A percentile compares a stretch with the other conserved stretches of the same genome.
Evolutionary conservation across 2,329 filamentous ascomycete species (phyloP).

Genomic region (Aspergillus uvarum): DNA sequence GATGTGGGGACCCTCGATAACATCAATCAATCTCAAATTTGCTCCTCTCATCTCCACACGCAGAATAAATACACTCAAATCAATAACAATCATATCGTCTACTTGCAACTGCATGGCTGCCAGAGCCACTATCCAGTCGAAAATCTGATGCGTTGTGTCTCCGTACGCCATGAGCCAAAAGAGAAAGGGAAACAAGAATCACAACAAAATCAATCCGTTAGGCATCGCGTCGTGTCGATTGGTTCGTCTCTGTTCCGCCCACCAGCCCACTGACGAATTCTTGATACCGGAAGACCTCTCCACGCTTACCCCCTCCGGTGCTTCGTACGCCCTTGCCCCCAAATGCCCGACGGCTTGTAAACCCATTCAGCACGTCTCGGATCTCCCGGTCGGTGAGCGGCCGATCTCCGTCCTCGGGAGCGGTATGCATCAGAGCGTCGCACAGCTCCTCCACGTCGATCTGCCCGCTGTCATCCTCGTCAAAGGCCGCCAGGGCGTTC

Average conservation of each 20-base stretch:
- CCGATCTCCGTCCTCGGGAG: conserved; percentile 68
- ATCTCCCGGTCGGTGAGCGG: conserved; percentile 71
- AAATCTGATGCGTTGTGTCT: background rate
- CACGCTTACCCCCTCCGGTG: conserved; percentile 60
- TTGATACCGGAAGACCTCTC: conserved; percentile 89
- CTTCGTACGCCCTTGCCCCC: conserved; percentile 53
- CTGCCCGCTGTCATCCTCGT: conserved; percentile 92
- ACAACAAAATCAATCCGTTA: conserved; percentile 6
- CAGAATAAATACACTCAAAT: background rate
- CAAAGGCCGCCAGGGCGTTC: conserved; percentile 91
- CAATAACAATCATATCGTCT: background rate
- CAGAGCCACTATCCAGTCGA: conserved; percentile 10
- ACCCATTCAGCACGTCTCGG: conserved; percentile 82
- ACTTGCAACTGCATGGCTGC: conserved; percentile 9
- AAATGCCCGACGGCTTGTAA: conserved; percentile 80
- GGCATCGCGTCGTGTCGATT: conserved; percentile 23
- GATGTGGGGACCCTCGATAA: background rate
- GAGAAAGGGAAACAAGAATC: conserved; percentile 4
- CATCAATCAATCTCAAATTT: background rate
- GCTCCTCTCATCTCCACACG: background rate
- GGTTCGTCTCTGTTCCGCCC: conserved; percentile 47
- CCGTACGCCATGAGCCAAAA: background rate
- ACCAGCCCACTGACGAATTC: conserved; percentile 79
- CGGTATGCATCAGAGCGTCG: conserved; percentile 78
- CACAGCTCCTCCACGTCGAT: conserved; percentile 80